These are phyloP conservation scores for Aspergillus hancockii DNA, from an alignment of 495 filamentous ascomycete genomes.

Conservation along the genomic window DNA sequence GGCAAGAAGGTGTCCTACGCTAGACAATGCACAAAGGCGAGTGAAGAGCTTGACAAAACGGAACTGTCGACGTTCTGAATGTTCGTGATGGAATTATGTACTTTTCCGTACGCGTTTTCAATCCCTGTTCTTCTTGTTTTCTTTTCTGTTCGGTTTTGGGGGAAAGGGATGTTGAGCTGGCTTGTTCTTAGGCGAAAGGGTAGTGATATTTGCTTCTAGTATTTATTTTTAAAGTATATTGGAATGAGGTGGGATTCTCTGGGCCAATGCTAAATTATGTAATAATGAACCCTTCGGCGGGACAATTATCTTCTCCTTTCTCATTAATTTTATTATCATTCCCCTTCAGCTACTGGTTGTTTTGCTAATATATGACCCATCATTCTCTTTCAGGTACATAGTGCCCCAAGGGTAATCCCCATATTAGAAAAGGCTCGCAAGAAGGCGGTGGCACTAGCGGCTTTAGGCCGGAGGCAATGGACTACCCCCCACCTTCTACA, in stretches of 20 bases:
- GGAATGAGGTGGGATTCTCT: not conserved
- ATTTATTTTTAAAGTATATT: not conserved
- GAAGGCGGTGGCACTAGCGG: conserved; percentile 24
- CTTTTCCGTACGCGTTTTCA: not conserved
- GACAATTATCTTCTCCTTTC: not conserved
- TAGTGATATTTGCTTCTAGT: not conserved
- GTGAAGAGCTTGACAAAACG: conserved; percentile 36
- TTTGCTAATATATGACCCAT: not conserved
- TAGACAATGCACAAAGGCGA: conserved; percentile 41
- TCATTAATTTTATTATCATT: not conserved
- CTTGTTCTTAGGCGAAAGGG: conserved; percentile 5
- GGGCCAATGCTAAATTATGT: not conserved
- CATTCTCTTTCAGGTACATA: not conserved
- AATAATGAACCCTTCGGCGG: conserved; percentile 1
- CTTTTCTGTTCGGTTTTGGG: not conserved
- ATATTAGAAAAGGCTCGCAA: not conserved
- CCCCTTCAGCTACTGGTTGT: not conserved
- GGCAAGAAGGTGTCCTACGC: conserved; percentile 29
- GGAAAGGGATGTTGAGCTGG: not conserved
- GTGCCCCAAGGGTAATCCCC: too few species aligned
- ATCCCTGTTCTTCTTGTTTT: not conserved
- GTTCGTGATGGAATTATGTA: conserved; percentile 11
- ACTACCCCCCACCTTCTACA: conserved; percentile 25
- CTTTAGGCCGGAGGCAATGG: conserved; percentile 24
- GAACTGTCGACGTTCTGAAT: conserved; percentile 16